These are phyloP conservation scores for Rhododendron simsii DNA, from an alignment of 148 eudicot genomes.

Conservation along the genomic window DNA sequence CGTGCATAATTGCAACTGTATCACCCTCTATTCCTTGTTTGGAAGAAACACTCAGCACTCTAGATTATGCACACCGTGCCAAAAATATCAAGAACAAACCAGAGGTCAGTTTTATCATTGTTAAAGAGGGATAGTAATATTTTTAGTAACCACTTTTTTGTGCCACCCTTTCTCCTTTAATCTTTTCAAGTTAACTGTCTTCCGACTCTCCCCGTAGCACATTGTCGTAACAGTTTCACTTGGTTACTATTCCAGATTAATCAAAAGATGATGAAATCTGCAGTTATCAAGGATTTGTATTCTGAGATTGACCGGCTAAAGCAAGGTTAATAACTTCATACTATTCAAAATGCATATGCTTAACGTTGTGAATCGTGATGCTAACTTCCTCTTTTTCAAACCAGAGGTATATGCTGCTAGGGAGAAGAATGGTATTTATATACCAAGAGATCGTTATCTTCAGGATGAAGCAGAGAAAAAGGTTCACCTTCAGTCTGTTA, in stretches of 20 bases:
- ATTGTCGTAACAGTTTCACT: background rate
- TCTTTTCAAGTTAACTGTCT: background rate
- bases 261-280: constrained; percentile 98
- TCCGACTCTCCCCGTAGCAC: background rate
- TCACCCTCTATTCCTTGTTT: constrained; percentile 81
- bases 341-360: background rate
- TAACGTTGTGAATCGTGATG: background rate
- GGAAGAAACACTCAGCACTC: constrained; percentile 96
- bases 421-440: constrained; percentile 93
- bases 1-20: constrained; percentile 95
- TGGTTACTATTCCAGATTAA: constrained; percentile 56
- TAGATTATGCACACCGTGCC: constrained; percentile 98
- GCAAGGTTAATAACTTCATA: constrained; percentile 51
- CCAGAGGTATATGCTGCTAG: constrained; percentile 96
- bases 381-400: constrained; percentile 15
- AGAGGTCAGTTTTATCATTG: constrained; percentile 51
- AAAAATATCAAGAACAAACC: constrained; percentile 98
- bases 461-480: constrained; percentile 93
- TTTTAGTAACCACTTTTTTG: background rate
- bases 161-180: background rate
- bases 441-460: constrained; percentile 90
- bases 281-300: constrained; percentile 88
- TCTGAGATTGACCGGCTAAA: constrained; percentile 90
- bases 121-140: background rate
- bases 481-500: constrained; percentile 26